Percentiles rank a stretch among this genome's conserved stretches.
Conservation (phyloP, 257 asterid genomes). For the Fraxinus excelsior region DNA sequence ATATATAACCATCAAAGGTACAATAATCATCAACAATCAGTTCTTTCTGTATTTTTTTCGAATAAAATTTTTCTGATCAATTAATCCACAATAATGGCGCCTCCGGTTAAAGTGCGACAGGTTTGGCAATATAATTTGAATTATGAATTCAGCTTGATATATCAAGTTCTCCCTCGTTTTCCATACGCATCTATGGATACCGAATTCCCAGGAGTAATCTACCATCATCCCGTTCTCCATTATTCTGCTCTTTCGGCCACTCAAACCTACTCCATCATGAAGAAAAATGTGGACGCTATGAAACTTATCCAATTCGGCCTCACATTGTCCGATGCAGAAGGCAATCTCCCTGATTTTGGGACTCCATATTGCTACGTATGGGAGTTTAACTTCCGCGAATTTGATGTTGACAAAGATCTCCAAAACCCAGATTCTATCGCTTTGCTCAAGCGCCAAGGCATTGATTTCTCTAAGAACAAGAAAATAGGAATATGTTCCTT, state of each 20-base stretch:
- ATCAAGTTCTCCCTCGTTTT: neutral
- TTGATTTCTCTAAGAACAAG: slow-evolving; percentile 19
- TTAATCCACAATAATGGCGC: neutral
- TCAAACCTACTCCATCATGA: slow-evolving; percentile 14
- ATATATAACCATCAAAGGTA: no score
- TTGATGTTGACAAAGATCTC: slow-evolving; percentile 22
- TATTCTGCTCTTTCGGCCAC: neutral
- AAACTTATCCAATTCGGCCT: slow-evolving; percentile 42
- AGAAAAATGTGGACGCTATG: slow-evolving; percentile 26
- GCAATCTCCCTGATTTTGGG: slow-evolving; percentile 18
- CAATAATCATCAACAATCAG: no score
- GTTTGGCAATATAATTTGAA: neutral
- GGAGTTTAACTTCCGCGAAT: slow-evolving; percentile 43
- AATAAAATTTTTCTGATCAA: no score
- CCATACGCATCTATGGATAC: slow-evolving; percentile 18
- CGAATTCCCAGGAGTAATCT: slow-evolving; percentile 30
- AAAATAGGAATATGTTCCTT: neutral
- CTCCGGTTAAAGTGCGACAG: neutral
- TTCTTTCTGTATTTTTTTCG: no score
- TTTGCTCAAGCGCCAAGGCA: slow-evolving; percentile 17
- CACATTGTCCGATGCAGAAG: slow-evolving; percentile 25
- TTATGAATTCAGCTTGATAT: neutral
- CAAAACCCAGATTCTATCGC: slow-evolving; percentile 25
- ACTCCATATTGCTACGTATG: slow-evolving; percentile 2
- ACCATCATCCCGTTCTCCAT: neutral